phyloP scores from a whole-genome alignment of 2,329 filamentous ascomycete species.

The Arthroderma sp. region DNA sequence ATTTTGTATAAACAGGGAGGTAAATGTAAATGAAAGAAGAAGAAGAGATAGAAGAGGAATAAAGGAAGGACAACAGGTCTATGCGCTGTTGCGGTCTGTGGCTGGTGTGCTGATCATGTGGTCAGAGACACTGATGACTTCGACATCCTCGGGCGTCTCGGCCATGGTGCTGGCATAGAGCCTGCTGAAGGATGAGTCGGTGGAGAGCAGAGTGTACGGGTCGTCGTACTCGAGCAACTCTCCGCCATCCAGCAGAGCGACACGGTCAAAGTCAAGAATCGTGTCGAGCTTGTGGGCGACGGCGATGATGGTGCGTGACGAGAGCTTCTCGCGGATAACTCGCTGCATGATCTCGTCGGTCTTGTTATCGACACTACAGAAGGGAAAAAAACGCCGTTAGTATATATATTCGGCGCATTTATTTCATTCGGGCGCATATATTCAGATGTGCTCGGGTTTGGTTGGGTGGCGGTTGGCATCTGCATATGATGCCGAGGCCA shows the following conservation, averaged over 20 bases:
- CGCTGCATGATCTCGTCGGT: conserved; percentile 48
- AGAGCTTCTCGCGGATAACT: conserved; percentile 44
- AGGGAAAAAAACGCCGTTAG: too few species aligned
- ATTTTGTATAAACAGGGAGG: background rate
- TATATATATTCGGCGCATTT: too few species aligned
- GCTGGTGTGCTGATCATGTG: conserved; percentile 8
- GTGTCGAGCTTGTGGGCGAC: conserved; percentile 46
- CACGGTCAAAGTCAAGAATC: conserved; percentile 30
- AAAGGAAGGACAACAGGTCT: background rate
- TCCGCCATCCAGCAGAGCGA: conserved; percentile 28
- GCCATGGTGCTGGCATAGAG: conserved; percentile 22
- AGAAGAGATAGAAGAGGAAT: background rate
- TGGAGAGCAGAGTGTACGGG: conserved; percentile 22
- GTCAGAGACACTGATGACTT: conserved; percentile 10
- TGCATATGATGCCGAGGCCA: background rate
- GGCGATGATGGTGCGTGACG: conserved; percentile 46
- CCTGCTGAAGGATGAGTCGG: conserved; percentile 28
- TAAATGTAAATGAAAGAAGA: background rate
- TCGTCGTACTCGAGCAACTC: conserved; percentile 27
- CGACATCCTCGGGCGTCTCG: conserved; percentile 12
- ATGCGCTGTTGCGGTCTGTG: background rate
- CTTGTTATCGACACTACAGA: conserved; percentile 41
- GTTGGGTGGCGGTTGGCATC: too few species aligned
- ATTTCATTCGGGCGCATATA: too few species aligned
- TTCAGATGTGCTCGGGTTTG: too few species aligned